A percentile compares a stretch with the other conserved stretches of the same genome.
Conservation (phyloP, 352 stramenopile genomes). For the Globisporangium acanthophoron region DNA sequence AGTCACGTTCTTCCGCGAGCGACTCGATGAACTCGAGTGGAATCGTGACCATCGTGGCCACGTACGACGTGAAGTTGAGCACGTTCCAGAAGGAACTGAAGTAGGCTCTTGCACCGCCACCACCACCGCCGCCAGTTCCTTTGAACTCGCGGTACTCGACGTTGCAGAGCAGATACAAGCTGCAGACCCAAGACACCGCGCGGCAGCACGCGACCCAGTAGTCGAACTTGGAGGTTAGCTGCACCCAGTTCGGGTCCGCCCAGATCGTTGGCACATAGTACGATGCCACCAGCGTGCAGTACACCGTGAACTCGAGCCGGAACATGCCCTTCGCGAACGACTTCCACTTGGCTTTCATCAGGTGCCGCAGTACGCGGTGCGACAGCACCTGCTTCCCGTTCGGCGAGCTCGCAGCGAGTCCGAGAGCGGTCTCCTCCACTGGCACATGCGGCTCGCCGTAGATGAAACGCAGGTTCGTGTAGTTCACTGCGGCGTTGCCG, state of each 20-base stretch:
- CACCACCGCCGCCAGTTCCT: slow-evolving; percentile 17
- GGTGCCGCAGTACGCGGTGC: slow-evolving; percentile 46
- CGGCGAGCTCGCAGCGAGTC: slow-evolving; percentile 24
- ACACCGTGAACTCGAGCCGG: slow-evolving; percentile 39
- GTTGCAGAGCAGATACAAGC: slow-evolving; percentile 41
- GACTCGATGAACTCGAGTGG: slow-evolving; percentile 40
- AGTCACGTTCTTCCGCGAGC: slow-evolving; percentile 33
- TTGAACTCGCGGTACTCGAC: slow-evolving; percentile 45
- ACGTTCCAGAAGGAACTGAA: slow-evolving; percentile 60
- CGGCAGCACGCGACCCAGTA: slow-evolving; percentile 36
- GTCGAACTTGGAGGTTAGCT: slow-evolving; percentile 29
- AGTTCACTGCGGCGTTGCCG: slow-evolving; percentile 41
- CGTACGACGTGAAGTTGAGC: slow-evolving; percentile 52
- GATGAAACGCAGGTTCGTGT: slow-evolving; percentile 35
- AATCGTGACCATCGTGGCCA: slow-evolving; percentile 41
- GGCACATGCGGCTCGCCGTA: slow-evolving; percentile 46
- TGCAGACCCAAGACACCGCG: slow-evolving; percentile 42
- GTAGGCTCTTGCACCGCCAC: slow-evolving; percentile 31
- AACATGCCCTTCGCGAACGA: slow-evolving; percentile 50
- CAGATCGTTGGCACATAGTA: slow-evolving; percentile 60
- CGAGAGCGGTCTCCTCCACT: slow-evolving; percentile 42
- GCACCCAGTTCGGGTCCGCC: slow-evolving; percentile 45
- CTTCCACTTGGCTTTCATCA: slow-evolving; percentile 53
- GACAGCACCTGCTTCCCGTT: slow-evolving; percentile 40
- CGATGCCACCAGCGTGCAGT: slow-evolving; percentile 35